Percentiles rank a stretch among this genome's conserved stretches.
Evolutionary conservation across 2,329 filamentous ascomycete species (phyloP).

Genomic region (Fusarium sulawesiense): DNA sequence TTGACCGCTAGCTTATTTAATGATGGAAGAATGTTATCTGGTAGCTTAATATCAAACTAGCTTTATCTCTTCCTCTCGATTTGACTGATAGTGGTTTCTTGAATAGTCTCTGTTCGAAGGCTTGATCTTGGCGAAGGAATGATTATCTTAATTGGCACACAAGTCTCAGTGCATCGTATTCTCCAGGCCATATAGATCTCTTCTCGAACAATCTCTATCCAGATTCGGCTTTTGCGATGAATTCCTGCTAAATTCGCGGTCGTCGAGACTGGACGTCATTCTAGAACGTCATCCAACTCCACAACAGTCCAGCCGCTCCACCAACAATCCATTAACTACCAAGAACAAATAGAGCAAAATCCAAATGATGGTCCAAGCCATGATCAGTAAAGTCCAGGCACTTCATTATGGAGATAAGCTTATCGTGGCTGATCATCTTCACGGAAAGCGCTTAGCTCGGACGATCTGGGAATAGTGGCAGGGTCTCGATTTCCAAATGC

Average conservation of each 20-base stretch:
- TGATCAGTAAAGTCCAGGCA: background rate
- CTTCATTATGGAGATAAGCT: background rate
- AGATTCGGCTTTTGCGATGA: background rate
- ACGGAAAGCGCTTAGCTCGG: constrained; percentile 13
- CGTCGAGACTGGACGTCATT: background rate
- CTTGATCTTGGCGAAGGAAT: background rate
- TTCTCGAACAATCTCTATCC: background rate
- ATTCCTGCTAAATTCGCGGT: no score
- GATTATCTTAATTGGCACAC: rapidly evolving
- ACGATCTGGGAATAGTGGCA: constrained; percentile 22
- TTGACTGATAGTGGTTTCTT: no score
- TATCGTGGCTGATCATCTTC: background rate
- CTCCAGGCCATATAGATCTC: no score
- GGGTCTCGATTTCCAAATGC: constrained; percentile 14
- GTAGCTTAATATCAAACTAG: no score
- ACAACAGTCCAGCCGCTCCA: background rate
- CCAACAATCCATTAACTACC: background rate
- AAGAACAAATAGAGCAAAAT: background rate
- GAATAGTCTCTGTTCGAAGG: no score
- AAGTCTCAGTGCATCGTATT: no score
- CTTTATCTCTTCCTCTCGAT: no score
- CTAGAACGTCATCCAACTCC: background rate
- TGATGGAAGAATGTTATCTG: rapidly evolving
- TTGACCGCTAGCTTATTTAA: background rate
- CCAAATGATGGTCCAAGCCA: background rate